Base-by-base conservation (phyloP, 1,139 yeast genomes). In the Scheffersomyces titani region DNA sequence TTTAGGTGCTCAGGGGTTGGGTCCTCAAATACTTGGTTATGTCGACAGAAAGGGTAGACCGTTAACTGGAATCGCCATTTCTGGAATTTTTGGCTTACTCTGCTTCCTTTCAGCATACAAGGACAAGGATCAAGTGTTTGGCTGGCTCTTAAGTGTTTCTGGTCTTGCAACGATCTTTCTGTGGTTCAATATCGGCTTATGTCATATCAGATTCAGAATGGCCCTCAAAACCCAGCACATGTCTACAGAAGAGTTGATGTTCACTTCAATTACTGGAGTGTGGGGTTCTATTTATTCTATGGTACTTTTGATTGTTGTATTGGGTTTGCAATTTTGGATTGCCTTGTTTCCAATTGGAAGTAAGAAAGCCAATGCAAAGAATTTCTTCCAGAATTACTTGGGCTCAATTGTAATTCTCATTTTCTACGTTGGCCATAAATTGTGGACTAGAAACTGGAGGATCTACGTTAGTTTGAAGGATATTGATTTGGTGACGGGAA, bases 1-100 rank as follows among this genome's bases (percentile, higher is more conserved):
- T 7, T 69, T 78, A 56, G 76, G 80, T 4, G 78, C 75, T 57
- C 81, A 77, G 60, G 76, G 77, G 1, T 68, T 77, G 55, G 81
- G 80, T 1, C 82, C 82, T 4, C 56, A 58, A 36, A 59, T 70
- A 19, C 75, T 75, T 60, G 68, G 65, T 6, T 77, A 77, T 57
- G 79, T 78, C 52, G 82, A 78, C 61, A 68, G 77, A 45, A 67
- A 70, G 49, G 82, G 82, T 47, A 66, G 82, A 59, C 83, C 83
- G 2, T 70, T 77, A 61, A 75, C 69, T n/a, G 82, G 81, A 0
- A 74, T 78, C 52, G 59, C 65, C 0, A 61, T 68, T 6, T 66
- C 75, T 19, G 79, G 77, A 5, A 47, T 74, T n/a, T 68, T 78
- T 52, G 82, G 79, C 3, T 69, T 78, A 46, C 67, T 78, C 54